Conservation (phyloP, 2,329 filamentous ascomycete species). For the Talaromyces funiculosus region DNA sequence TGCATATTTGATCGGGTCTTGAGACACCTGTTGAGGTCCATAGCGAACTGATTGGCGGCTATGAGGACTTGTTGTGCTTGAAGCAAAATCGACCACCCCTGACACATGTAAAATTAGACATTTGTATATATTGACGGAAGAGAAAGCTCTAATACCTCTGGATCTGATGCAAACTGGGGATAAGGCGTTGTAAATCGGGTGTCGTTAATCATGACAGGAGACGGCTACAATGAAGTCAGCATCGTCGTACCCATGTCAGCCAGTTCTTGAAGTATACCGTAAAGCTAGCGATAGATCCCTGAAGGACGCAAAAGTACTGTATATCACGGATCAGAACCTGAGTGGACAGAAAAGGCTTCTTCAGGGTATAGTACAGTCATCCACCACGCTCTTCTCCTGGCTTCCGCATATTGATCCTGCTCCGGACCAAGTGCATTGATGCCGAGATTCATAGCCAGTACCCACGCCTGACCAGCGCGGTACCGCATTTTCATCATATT, state of each 20-base stretch:
- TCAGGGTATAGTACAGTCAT: conserved; percentile 36
- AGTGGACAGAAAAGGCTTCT: neutral
- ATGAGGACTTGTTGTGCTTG: conserved; percentile 40
- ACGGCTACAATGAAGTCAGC: conserved; percentile 26
- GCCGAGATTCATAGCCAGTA: conserved; percentile 39
- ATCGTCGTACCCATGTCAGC: conserved; percentile 9
- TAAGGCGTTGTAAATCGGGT: conserved; percentile 40
- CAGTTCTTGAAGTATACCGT: conserved; percentile 25
- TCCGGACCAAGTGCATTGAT: conserved; percentile 33
- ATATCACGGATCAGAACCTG: neutral
- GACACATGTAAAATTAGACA: conserved; percentile 15
- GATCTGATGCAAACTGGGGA: conserved; percentile 35
- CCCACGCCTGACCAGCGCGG: conserved; percentile 40
- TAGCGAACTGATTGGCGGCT: conserved; percentile 37
- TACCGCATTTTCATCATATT: conserved; percentile 44
- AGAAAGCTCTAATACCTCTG: conserved; percentile 28
- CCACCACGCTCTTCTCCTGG: conserved; percentile 43
- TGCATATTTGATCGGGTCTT: conserved; percentile 31
- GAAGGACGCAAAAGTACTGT: conserved; percentile 42
- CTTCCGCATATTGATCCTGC: conserved; percentile 35
- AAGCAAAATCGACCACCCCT: conserved; percentile 42
- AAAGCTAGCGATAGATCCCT: conserved; percentile 42
- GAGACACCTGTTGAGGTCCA: conserved; percentile 37
- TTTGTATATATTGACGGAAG: neutral
- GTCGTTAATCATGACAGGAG: conserved; percentile 41